These are phyloP conservation scores for Trichoderma atrobrunneum DNA, from an alignment of 2,329 filamentous ascomycete genomes.

Conservation along the genomic window DNA sequence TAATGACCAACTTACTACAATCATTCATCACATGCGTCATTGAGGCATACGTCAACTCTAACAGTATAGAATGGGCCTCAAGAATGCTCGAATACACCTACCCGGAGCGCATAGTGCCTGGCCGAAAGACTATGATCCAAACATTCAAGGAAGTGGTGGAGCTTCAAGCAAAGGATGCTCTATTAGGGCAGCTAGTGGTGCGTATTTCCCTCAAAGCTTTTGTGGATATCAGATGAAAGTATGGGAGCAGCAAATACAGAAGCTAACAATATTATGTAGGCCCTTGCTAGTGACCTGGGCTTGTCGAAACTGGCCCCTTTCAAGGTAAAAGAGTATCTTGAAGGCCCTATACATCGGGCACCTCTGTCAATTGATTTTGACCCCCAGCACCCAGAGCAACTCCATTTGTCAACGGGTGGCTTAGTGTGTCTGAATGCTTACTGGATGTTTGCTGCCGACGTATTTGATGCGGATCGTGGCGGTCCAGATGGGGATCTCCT, in stretches of 20 bases:
- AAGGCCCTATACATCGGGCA: constrained; percentile 41
- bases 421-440: constrained; percentile 59
- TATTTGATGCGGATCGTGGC: constrained; percentile 57
- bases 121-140: constrained; percentile 59
- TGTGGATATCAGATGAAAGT: not conserved
- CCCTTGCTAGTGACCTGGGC: constrained; percentile 62
- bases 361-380: constrained; percentile 48
- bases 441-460: constrained; percentile 59
- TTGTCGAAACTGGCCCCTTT: constrained; percentile 45
- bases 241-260: not conserved
- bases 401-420: constrained; percentile 58
- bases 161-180: constrained; percentile 59
- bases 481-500: constrained; percentile 56
- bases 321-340: constrained; percentile 46
- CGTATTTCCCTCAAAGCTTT: constrained; percentile 25
- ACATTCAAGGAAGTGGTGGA: constrained; percentile 63
- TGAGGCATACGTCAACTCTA: constrained; percentile 67
- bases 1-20: constrained; percentile 65
- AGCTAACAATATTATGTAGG: constrained; percentile 36
- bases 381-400: constrained; percentile 46
- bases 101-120: constrained; percentile 61
- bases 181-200: constrained; percentile 71
- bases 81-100: constrained; percentile 67
- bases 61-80: constrained; percentile 59
- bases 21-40: constrained; percentile 76